Evolutionary conservation across 2,329 filamentous ascomycete species (phyloP).

Genomic region (Colletotrichum echinochloae): DNA sequence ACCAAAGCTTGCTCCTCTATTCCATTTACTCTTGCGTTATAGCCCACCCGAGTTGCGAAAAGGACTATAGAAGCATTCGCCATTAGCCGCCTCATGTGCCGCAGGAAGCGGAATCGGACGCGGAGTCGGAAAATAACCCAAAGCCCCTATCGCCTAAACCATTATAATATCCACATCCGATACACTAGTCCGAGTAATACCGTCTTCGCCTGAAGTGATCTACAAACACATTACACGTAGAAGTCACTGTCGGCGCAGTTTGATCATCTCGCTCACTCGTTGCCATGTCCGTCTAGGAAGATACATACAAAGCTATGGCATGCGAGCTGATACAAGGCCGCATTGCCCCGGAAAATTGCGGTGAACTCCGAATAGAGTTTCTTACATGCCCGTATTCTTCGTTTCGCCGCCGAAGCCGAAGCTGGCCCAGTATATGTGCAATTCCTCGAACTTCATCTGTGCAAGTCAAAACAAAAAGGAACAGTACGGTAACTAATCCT

Average conservation of each 20-base stretch:
- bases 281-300: too few relatives aligned
- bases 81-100: not conserved
- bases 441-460: not conserved
- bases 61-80: not conserved
- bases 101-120: slow-evolving; percentile 2
- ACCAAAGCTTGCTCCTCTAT: too few relatives aligned
- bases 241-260: not conserved
- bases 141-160: not conserved
- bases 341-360: not conserved
- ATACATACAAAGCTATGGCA: not conserved
- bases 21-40: not conserved
- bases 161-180: not conserved
- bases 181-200: not conserved
- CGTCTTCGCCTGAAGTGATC: not conserved
- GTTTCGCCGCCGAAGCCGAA: slow-evolving; percentile 3
- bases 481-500: not conserved
- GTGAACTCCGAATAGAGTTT: not conserved
- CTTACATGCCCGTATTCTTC: not conserved
- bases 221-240: not conserved
- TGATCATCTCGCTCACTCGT: not conserved
- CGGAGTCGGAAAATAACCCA: slow-evolving; percentile 6
- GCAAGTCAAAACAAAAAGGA: not conserved
- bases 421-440: not conserved
- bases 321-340: not conserved
- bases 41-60: not conserved